phyloP scores from a whole-genome alignment of 108 stramenopile genomes.

The Aurantiochytrium sp. region DNA sequence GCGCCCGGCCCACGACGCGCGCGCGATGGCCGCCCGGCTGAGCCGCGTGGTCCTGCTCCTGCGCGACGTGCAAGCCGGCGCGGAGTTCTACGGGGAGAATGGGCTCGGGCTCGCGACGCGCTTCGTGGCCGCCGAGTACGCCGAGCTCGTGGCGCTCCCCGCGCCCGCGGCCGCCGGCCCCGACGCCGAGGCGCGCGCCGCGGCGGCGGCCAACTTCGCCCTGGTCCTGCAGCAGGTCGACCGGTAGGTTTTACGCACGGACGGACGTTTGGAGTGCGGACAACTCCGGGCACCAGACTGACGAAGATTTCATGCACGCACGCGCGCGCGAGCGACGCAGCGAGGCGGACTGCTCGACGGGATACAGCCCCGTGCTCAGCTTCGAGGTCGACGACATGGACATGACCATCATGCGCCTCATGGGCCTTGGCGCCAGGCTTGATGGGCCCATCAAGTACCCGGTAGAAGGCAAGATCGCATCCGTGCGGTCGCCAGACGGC shows the following conservation, averaged over 20 bases:
- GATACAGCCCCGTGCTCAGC: constrained; percentile 45
- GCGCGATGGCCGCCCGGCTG: not conserved
- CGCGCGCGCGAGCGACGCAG: too few species aligned
- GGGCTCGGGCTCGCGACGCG: constrained; percentile 2
- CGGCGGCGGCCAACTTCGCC: not conserved
- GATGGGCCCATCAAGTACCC: constrained; percentile 54
- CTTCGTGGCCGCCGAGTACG: not conserved
- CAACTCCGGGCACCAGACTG: too few species aligned
- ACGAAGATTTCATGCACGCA: too few species aligned
- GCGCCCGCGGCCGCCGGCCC: not conserved
- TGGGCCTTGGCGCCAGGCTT: constrained; percentile 41
- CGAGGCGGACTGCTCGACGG: constrained; percentile 31
- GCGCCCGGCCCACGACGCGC: too few species aligned
- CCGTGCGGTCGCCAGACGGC: constrained; percentile 46
- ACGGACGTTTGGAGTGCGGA: too few species aligned
- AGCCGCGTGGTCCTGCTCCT: constrained; percentile 27
- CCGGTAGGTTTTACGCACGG: not conserved
- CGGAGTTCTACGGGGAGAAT: not conserved
- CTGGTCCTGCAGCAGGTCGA: not conserved
- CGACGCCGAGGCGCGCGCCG: not conserved
- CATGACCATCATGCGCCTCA: constrained; percentile 36
- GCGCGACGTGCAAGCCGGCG: constrained; percentile 17
- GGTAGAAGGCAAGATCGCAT: constrained; percentile 43
- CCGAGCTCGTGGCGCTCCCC: not conserved
- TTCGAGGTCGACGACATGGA: constrained; percentile 51